Evolutionary conservation across 345 rosid genomes (phyloP).

Genomic region (Eucalyptus paniculata): DNA sequence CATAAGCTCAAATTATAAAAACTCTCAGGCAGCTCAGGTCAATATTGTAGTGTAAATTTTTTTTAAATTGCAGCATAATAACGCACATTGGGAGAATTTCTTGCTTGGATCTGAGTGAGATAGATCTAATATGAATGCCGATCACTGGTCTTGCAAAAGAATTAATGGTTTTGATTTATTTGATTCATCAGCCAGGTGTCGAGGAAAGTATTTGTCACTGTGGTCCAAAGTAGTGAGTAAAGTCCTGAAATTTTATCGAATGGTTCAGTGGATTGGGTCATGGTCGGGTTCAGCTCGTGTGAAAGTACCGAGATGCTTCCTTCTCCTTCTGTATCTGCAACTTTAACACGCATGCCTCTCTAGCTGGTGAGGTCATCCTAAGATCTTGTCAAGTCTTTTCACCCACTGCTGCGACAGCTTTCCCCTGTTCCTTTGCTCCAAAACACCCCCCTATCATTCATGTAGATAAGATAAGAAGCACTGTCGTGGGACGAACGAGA

Average conservation of each 20-base stretch:
- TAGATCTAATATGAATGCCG: neutral
- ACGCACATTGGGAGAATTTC: rapidly evolving
- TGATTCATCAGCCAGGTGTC: neutral
- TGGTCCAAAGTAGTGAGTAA: neutral
- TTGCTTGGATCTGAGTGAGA: neutral
- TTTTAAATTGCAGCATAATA: rapidly evolving
- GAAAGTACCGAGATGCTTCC: neutral
- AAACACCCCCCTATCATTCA: neutral
- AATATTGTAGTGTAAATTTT: neutral
- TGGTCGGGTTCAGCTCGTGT: neutral
- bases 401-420: neutral
- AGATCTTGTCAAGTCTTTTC: neutral
- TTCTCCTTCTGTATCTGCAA: neutral
- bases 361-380: neutral
- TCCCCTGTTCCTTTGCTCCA: neutral
- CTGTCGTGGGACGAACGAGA: neutral
- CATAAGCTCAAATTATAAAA: too few species aligned
- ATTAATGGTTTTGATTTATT: rapidly evolving
- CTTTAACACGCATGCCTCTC: neutral
- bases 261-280: neutral
- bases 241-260: neutral
- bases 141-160: neutral
- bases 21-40: too few species aligned
- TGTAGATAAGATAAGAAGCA: neutral
- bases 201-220: neutral